phyloP scores from a whole-genome alignment of 179 eudicot genomes.

The Carnegiea gigantea region DNA sequence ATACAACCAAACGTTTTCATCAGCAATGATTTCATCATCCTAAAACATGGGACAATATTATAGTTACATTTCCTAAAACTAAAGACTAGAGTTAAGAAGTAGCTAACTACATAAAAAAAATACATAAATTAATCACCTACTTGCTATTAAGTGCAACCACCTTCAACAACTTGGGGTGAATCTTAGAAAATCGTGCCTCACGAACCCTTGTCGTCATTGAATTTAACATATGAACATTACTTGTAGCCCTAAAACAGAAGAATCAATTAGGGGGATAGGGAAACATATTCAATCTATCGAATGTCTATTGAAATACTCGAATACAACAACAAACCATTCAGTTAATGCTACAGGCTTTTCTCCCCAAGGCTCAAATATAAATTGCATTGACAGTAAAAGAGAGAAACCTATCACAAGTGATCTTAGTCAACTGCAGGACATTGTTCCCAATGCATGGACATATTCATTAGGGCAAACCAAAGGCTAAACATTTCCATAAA shows the following conservation, averaged over 20 bases:
- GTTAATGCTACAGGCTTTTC: not conserved
- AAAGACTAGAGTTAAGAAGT: too few species aligned
- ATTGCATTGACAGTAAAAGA: not conserved
- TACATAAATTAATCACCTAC: not conserved
- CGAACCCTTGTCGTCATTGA: not conserved
- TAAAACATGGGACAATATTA: too few species aligned
- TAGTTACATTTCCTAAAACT: not conserved
- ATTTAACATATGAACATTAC: not conserved
- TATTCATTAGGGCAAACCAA: not conserved
- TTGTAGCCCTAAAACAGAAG: not conserved
- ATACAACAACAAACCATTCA: not conserved
- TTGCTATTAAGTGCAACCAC: not conserved
- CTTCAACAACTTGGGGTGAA: not conserved
- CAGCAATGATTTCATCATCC: not conserved
- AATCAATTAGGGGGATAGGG: too few species aligned
- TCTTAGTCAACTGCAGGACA: not conserved
- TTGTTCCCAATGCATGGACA: not conserved
- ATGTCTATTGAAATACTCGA: not conserved
- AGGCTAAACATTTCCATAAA: not conserved
- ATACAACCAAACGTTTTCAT: not conserved
- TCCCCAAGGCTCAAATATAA: not conserved
- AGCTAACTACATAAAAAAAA: too few species aligned
- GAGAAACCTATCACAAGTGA: not conserved
- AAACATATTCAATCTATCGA: not conserved
- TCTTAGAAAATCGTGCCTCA: not conserved